A percentile compares a stretch with the other conserved stretches of the same genome.
Conservation (phyloP, 179 eudicot species). For the Silene noctiflora region DNA sequence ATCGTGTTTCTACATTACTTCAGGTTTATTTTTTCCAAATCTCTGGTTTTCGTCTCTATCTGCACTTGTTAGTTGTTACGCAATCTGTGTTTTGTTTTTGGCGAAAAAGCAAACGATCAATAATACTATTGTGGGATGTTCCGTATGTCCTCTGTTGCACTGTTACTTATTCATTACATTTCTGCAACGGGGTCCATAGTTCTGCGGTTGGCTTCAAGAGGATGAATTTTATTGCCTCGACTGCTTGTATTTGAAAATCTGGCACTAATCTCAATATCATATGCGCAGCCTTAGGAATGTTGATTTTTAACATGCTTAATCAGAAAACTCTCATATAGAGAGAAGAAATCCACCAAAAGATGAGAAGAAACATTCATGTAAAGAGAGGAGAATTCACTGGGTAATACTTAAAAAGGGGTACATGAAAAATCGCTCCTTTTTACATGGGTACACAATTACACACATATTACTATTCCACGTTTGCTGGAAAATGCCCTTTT, state of each 20-base stretch:
- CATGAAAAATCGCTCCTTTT: too few relatives aligned
- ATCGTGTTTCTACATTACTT: background rate
- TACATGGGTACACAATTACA: background rate
- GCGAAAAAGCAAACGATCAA: background rate
- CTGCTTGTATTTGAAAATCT: background rate
- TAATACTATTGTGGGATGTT: background rate
- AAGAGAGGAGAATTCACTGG: background rate
- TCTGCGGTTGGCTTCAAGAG: too few relatives aligned
- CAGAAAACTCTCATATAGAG: too few relatives aligned
- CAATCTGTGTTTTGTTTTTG: background rate
- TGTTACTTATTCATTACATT: background rate
- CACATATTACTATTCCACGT: background rate
- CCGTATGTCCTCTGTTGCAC: background rate
- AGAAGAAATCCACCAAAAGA: too few relatives aligned
- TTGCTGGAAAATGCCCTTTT: background rate
- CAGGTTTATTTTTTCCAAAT: background rate
- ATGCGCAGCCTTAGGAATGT: background rate
- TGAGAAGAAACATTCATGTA: too few relatives aligned
- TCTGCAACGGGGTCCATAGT: too few relatives aligned
- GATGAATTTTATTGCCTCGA: background rate
- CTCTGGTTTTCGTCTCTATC: background rate
- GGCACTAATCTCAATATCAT: background rate
- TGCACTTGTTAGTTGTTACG: background rate
- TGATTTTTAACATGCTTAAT: too few relatives aligned
- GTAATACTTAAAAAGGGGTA: background rate